Base-by-base conservation (phyloP, 805 yeast genomes). In the Isabelozyma heimii region DNA sequence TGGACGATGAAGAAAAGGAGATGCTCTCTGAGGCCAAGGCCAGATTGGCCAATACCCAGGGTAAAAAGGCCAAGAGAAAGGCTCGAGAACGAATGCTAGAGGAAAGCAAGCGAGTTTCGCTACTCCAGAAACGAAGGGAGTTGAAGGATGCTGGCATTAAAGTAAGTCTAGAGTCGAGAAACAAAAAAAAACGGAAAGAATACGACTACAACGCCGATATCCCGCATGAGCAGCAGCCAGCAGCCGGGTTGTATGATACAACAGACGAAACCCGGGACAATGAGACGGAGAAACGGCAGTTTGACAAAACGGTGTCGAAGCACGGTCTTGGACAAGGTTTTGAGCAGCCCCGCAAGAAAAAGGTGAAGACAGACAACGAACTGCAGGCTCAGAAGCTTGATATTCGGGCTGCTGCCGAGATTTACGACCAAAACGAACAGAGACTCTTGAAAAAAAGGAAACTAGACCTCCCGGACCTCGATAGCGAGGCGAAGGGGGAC, bases 21-120 rank as follows among this genome's bases (percentile, higher is more conserved):
- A 90, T 91, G 97, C 66, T 91, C 7, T 82, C 89, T n/a, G 99
- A 94, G 62, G 99, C 99, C 0, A 79, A 86, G 43, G 96, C 97
- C 1, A 79, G 99, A 56, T 71, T 92, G 53, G 89, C 96, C 10
- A 91, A 90, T 58, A 91, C 97, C 0, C 90, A 87, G 63, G 99
- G 98, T 51, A 91, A 91, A 56, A 92, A 92, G 66, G 97, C 97
- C 0, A 89, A 91, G 50, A 70, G 98, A 50, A 90, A 91, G 61
- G 89, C 85, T 2, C 74, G 97, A 49, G 98, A 92, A 62, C 72
- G 94, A 45, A 77, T 88, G 79, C 69, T 90, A 42, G 88, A 84
- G 44, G 96, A 91, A 60, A 87, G 89, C 50, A 79, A 83, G 56
- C 69, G 95, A 30, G 75, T 90, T 17, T 88, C 97, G 0, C 69